Percentiles rank a stretch among this genome's conserved stretches.
These are phyloP conservation scores for Microcos paniculata DNA, from an alignment of 345 rosid genomes.

Conservation along the genomic window DNA sequence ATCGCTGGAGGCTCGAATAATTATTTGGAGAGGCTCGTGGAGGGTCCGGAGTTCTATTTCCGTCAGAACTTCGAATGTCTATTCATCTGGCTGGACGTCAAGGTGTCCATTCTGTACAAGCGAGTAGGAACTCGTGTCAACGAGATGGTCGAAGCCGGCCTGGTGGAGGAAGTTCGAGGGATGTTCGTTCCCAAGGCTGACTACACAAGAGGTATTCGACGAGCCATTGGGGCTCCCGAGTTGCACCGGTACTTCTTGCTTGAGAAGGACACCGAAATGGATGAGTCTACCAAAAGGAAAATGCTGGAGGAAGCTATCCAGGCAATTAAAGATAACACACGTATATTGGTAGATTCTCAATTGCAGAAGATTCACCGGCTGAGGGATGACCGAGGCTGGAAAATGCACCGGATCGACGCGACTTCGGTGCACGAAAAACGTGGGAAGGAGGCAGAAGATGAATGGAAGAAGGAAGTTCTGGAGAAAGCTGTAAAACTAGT, in stretches of 20 bases:
- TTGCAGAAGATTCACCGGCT: neutral
- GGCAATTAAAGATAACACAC: neutral
- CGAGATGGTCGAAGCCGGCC: too few species aligned
- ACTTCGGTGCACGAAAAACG: neutral
- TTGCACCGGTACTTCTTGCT: neutral
- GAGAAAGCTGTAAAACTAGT: too few species aligned
- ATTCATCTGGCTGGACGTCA: too few species aligned
- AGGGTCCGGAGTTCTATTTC: too few species aligned
- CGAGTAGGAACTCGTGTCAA: too few species aligned
- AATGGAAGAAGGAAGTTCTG: neutral
- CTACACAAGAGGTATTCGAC: neutral
- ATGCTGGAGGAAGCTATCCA: neutral
- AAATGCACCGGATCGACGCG: neutral
- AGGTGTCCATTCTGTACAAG: too few species aligned
- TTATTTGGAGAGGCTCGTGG: too few species aligned
- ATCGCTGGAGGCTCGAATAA: too few species aligned
- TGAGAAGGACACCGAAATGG: neutral
- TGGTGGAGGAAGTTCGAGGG: too few species aligned
- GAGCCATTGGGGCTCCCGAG: too few species aligned
- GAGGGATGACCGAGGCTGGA: neutral
- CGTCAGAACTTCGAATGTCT: too few species aligned
- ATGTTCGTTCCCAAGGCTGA: neutral
- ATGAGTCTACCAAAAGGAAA: neutral
- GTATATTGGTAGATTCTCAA: neutral
- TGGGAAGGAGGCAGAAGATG: neutral